phyloP scores from a whole-genome alignment of 345 rosid genomes.

The Theobroma cacao region DNA sequence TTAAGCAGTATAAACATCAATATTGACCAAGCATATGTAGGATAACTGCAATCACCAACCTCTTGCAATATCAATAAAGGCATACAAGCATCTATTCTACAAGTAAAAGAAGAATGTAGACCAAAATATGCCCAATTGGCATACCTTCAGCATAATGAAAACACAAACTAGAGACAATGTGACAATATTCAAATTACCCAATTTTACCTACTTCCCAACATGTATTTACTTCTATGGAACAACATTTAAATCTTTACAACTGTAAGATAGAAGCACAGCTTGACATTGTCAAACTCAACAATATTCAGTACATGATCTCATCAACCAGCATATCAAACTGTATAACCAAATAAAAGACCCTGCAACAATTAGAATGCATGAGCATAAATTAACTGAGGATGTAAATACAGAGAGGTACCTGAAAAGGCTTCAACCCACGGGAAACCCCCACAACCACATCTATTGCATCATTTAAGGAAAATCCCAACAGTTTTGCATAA shows the following conservation, averaged over 20 bases:
- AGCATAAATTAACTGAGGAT: not conserved
- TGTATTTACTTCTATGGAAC: not conserved
- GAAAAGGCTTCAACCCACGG: constrained; percentile 48
- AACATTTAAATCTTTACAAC: not conserved
- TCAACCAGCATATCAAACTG: not conserved
- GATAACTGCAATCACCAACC: not conserved
- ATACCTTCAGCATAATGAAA: not conserved
- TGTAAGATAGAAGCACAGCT: not conserved
- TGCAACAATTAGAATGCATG: not conserved
- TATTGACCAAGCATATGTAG: not conserved
- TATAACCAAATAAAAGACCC: not conserved
- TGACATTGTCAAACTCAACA: not conserved
- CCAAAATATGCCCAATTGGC: not conserved
- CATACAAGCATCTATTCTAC: not conserved
- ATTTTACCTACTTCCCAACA: not conserved
- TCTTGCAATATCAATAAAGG: not conserved
- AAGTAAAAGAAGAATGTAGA: not conserved
- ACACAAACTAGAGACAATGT: not conserved
- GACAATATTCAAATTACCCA: not conserved
- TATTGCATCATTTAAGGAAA: constrained; percentile 61
- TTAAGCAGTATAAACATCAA: not conserved
- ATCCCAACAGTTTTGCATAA: constrained; percentile 72
- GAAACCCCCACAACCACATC: constrained; percentile 54
- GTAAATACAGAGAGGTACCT: constrained; percentile 39
- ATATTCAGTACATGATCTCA: not conserved